Base-by-base conservation (phyloP, 257 asterid genomes). In the Leptodermis oblonga region DNA sequence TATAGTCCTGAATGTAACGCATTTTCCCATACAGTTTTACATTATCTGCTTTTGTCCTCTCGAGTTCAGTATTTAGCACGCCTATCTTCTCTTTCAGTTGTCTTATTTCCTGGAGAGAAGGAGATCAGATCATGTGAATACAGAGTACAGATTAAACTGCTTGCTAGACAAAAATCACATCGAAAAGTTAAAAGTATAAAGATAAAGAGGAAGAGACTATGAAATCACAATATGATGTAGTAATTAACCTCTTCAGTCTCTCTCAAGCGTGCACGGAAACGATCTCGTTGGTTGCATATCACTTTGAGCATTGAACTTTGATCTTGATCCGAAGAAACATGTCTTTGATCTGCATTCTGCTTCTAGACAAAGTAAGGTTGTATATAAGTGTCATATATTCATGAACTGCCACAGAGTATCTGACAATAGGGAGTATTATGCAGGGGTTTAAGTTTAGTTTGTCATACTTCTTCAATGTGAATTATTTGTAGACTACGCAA, bases 231-330 rank as follows among this genome's bases (percentile, higher is more conserved):
- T 26, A 34, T 10, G 25, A 39, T 31, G 58, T 10, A 45, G 7
- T 13, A 46, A 28, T 63, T 59, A 42, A 91, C 99, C 99, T 94
- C 99, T 83, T 94, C 99, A 60, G 97, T 89, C 90, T 94, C 97
- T 68, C 85, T 90, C 83, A 94, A 77, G 63, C 99, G 97, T 67
- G 97, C 83, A 69, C 99, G 86, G 69, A 94, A 94, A 65, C 99
- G 91, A 78, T 94, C 99, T 31, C 99, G 90, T 79, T 94, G 99
- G 80, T 85, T 91, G 95, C 99, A 94, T 59, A 94, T 94, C 88
- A 94, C 98, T 83, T 88, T 90, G 72, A 92, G 96, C 98, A 92
- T 92, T 58, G 98, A 92, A 80, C 85, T 90, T 74, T 92, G 98
- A 84, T 92, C 98, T 75, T 83, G 86, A 76, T 92, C 97, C 46